Base-by-base conservation (phyloP, 2,329 filamentous ascomycete genomes). In the Amauroascus verrucosus region DNA sequence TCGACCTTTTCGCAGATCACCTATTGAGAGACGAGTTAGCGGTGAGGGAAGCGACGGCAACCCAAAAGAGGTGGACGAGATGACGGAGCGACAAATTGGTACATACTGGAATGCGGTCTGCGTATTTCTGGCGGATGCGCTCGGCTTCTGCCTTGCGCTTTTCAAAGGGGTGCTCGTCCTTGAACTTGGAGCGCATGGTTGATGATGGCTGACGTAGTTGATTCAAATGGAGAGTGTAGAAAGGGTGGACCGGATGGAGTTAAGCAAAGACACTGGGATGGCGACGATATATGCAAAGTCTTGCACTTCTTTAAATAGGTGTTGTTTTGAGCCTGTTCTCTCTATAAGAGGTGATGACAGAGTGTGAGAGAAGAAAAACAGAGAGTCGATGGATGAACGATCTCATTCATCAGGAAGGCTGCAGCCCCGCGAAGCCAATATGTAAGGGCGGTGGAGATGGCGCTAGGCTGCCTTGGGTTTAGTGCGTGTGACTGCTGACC, bases 61-160 rank as follows among this genome's bases (percentile, higher is more conserved):
- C n/a, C 18, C 20, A 28, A 30, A 47, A 32, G 2, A 13, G 35
- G 24, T 14, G 30, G 13, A 49, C 55, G 57, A 26, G 30, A 26
- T 7, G 9, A 33, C 3, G 28, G 41, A 33, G 32, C 3, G 48
- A 14, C n/a, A 24, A 26, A 38, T 1, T 8, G 22, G 33, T 13
- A 30, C 89, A 72, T 83, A 96, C 93, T 49, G 93, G 93, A 75
- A 98, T 98, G 66, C 93, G 88, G 73, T 98, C 93, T 63, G 88
- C 84, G 72, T 98, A 98, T 77, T 98, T 98, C 79, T 96, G 90
- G 63, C 93, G 89, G 72, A 96, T 96, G 73, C 93, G 90, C 80
- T 98, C 93, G 70, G 93, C 93, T 78, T 98, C 93, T 62, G 93
- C 93, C 88, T 97, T 96, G 78, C 93, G 89, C 88, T 98, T 98